Evolutionary conservation across 176 grass and related monocot species (phyloP), one percentile per base, ranked within the genome.

Genomic region (Musa schizocarpa): DNA sequence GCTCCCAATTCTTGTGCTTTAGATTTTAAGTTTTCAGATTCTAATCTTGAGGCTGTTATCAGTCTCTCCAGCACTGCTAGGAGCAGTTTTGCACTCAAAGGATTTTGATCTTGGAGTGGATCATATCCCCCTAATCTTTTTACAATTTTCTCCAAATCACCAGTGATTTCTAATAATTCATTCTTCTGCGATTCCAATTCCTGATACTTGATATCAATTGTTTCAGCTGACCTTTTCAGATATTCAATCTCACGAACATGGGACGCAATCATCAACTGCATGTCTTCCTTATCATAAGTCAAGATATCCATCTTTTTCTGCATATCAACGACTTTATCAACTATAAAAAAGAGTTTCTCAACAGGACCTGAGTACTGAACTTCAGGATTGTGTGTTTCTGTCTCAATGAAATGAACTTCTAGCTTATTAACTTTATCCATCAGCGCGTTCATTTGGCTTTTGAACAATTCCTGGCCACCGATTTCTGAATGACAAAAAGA

Each of bases 61-160:
- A 90, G 76, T 89, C 89, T 98, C 83, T 98, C 94, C 65, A 98
- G 80, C 78, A 89, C 86, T 25, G 86, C 85, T 81, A 91, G 77
- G 25, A 98, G 82, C 68, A 80, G 65, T 27, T 85, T 85, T 78
- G 80, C 76, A 52, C 56, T 92, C 22, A 73, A 50, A 77, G 86
- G 80, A 78, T 93, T 93, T 63, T 89, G 85, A 82, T 89, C 90
- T 64, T 83, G 83, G 50, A 77, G 9, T 56, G 23, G 20, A 81
- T 93, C 90, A 82, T 91, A 93, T 73, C 84, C 86, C 75, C 84
- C 86, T 71, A 98, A 78, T 54, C 72, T 85, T 59, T 91, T 88
- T 79, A 98, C 83, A 53, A 93, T 81, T 78, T 83, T 87, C 75
- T 93, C 90, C 78, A 98, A 87, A 85, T 88, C 79, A 84, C 81